Base-by-base conservation (phyloP, 1,284 basidiomycete species). In the Malassezia furfur region DNA sequence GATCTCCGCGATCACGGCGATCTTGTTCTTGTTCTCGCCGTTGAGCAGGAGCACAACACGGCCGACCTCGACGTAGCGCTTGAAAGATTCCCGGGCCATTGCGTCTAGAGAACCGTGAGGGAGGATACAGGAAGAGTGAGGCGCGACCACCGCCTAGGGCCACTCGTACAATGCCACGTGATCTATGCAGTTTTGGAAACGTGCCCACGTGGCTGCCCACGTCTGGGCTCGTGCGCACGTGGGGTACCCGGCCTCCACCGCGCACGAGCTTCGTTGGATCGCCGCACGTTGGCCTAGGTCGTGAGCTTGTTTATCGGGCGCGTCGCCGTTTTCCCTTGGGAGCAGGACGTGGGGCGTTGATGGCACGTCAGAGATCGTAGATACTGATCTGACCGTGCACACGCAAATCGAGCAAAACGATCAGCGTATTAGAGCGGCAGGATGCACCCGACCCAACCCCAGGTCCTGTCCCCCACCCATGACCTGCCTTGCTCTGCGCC, bases 1-100 rank as follows among this genome's bases (percentile, higher is more conserved):
- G 78, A 98, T 91, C 79, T 96, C 91, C 60, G 84, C 84, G 76
- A 98, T 91, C 68, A 91, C 87, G 63, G 94, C 94, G 75, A 96
- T 87, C 78, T 86, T 87, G 72, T 91, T 90, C 59, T 84, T 81
- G 60, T 80, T 82, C 61, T 87, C 87, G 63, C 91, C 93, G 64
- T 85, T 79, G 78, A 87, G 88, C 80, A 96, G 82, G 80, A 96
- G 88, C 78, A 96, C 89, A 67, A 96, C 91, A 73, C 93, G 88
- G 77, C 91, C 93, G 76, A 96, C 89, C 84, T 96, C 88, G 77
- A 96, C 91, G 80, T 91, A 96, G 65, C 90, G 88, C 80, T 86
- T 86, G 83, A 96, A 96, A 46, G 68, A 66, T 46, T 61, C 52
- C 34, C 50, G 52, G 50, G 57, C 60, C 66, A 68, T 68, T 44